Conservation (phyloP, 2,329 filamentous ascomycete species). For the Xylariaceae sp. region DNA sequence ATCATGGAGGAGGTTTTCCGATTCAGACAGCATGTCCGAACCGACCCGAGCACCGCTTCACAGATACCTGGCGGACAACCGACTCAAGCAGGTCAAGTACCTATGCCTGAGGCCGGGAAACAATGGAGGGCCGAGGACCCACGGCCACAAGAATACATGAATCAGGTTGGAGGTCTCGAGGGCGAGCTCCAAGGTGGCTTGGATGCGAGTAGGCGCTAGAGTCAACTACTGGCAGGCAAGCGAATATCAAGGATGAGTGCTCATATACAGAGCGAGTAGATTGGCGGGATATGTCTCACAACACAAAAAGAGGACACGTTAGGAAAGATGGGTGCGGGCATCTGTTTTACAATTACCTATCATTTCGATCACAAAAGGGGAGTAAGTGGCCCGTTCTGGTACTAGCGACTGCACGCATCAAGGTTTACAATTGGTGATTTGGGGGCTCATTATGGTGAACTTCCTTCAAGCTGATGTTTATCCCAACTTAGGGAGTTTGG, state of each 20-base stretch:
- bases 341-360: background rate
- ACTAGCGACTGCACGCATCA: background rate
- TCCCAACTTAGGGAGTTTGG: constrained; percentile 1
- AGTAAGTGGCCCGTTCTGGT: background rate
- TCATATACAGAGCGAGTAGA: background rate
- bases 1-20: constrained; percentile 92
- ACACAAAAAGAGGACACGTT: background rate
- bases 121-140: constrained; percentile 68
- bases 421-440: background rate
- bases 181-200: constrained; percentile 66
- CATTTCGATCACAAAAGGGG: background rate
- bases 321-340: background rate
- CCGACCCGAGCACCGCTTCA: constrained; percentile 50
- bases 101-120: constrained; percentile 56
- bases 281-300: background rate
- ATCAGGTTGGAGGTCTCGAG: constrained; percentile 59
- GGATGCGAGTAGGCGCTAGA: constrained; percentile 52
- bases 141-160: constrained; percentile 63
- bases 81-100: constrained; percentile 53
- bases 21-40: constrained; percentile 74
- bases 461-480: background rate
- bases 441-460: background rate
- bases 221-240: background rate
- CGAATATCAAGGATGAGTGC: background rate
- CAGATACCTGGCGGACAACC: constrained; percentile 46